Base-by-base conservation (phyloP, 129 eudicot genomes). In the Flaveria sonorensis region DNA sequence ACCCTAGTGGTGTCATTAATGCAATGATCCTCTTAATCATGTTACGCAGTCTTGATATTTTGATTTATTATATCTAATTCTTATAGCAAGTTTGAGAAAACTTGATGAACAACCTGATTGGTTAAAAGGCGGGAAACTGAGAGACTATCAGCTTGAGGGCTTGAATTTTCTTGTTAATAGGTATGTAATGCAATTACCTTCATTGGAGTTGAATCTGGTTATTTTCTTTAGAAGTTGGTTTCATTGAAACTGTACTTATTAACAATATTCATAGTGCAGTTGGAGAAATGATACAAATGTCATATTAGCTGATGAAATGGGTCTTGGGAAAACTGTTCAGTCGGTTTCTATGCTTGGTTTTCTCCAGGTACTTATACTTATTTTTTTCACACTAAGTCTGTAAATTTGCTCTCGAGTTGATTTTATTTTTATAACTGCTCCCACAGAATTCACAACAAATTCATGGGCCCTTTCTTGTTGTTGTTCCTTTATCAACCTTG, bases 101-200 rank as follows among this genome's bases (percentile, higher is more conserved):
- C 97, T 95, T 85, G 99, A 95, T 79, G 97, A 89, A 84, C 99
- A 95, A 84, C 99, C 99, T 63, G 97, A 89, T 66, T 95, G 99
- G 99, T 79, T 95, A 83, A 92, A 83, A 83, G 99, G 96, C 26
- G 99, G 99, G 24, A 92, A 95, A 50, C 89, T 95, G 63, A 91
- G 99, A 71, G 99, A 95, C 81, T 95, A 95, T 89, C 99, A 95
- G 81, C 99, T 95, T 56, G 99, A 95, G 85, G 99, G 99, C 56
- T 82, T 95, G 83, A 95, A 95, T 82, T 95, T 95, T 76, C 92
- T 95, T 59, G 99, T 95, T 51, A 95, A 95, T 87, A 95, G 99
- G 99, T 95, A 79, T 52, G 77, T 81, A 46, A 74, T 68, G 67
- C 76, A 64, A 26, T 40, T 52, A 14, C 62, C 56, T 48, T 45